These are phyloP conservation scores for Hapsidospora chrysogenum DNA, from an alignment of 495 filamentous ascomycete species.

Conservation along the genomic window DNA sequence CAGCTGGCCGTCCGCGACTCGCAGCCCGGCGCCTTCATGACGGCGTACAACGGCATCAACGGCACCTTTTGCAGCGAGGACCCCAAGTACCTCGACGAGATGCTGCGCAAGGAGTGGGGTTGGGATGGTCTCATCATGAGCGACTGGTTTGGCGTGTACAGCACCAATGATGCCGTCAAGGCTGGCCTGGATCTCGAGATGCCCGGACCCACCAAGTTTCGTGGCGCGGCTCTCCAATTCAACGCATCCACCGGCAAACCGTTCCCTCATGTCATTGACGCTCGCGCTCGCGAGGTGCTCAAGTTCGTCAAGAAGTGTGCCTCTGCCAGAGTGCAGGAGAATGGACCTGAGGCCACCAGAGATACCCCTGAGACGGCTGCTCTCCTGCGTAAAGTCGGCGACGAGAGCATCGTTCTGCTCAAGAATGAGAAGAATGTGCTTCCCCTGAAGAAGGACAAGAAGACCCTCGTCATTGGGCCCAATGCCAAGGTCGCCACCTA, in stretches of 20 bases:
- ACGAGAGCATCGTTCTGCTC: slow-evolving; percentile 54
- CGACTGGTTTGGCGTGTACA: slow-evolving; percentile 62
- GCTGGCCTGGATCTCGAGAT: slow-evolving; percentile 64
- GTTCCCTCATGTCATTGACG: slow-evolving; percentile 38
- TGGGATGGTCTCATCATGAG: slow-evolving; percentile 56
- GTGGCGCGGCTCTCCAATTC: slow-evolving; percentile 41
- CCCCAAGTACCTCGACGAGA: slow-evolving; percentile 39
- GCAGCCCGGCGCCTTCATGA: slow-evolving; percentile 53
- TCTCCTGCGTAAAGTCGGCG: slow-evolving; percentile 44
- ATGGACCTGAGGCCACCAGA: slow-evolving; percentile 21
- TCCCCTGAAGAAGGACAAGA: slow-evolving; percentile 47
- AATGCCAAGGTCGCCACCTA: slow-evolving; percentile 54
- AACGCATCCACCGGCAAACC: slow-evolving; percentile 42
- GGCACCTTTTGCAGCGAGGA: slow-evolving; percentile 55
- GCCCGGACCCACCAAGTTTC: slow-evolving; percentile 51
- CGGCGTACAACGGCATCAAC: slow-evolving; percentile 60
- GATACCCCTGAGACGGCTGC: slow-evolving; percentile 27
- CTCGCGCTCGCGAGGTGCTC: slow-evolving; percentile 44
- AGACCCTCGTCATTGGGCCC: slow-evolving; percentile 41
- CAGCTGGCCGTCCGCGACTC: slow-evolving; percentile 51
- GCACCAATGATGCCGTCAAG: slow-evolving; percentile 45
- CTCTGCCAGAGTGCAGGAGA: slow-evolving; percentile 34
- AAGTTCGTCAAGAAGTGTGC: slow-evolving; percentile 42
- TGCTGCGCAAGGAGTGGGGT: slow-evolving; percentile 55
- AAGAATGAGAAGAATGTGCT: slow-evolving; percentile 54